Evolutionary conservation across 345 rosid species (phyloP).

Genomic region (Eucalyptus fibrosa): DNA sequence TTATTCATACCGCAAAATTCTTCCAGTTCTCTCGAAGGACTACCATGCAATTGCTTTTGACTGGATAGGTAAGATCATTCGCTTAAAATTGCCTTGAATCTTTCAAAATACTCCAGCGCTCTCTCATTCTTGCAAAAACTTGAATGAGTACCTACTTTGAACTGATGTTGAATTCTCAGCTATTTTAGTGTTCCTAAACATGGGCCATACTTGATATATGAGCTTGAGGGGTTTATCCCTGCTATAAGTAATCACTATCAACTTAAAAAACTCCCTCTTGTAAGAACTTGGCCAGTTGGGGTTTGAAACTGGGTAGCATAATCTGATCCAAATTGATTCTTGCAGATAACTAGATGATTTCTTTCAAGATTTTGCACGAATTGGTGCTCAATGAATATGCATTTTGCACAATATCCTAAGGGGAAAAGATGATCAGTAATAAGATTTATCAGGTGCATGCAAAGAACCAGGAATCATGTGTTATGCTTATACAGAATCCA

Average conservation of each 20-base stretch:
- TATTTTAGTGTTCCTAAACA: neutral
- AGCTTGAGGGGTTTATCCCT: neutral
- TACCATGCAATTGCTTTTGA: constrained; percentile 79
- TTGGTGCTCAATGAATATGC: neutral
- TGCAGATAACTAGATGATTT: neutral
- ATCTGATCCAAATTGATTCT: neutral
- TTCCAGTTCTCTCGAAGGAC: constrained; percentile 60
- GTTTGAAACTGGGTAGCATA: neutral
- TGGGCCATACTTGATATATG: neutral
- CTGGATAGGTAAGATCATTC: constrained; percentile 53
- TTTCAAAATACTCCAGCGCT: neutral
- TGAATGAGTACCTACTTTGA: neutral
- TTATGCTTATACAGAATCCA: neutral
- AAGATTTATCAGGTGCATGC: neutral
- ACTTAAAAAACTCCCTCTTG: neutral
- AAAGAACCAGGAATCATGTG: neutral
- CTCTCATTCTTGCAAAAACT: neutral
- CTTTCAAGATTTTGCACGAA: neutral
- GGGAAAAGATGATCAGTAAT: neutral
- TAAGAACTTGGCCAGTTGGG: neutral
- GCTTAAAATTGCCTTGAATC: neutral
- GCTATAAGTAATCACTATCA: neutral
- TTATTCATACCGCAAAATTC: constrained; percentile 77
- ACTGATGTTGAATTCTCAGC: neutral
- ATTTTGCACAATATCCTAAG: neutral